phyloP scores from a whole-genome alignment of 495 filamentous ascomycete species.

The Xanthoparmelia taractica region DNA sequence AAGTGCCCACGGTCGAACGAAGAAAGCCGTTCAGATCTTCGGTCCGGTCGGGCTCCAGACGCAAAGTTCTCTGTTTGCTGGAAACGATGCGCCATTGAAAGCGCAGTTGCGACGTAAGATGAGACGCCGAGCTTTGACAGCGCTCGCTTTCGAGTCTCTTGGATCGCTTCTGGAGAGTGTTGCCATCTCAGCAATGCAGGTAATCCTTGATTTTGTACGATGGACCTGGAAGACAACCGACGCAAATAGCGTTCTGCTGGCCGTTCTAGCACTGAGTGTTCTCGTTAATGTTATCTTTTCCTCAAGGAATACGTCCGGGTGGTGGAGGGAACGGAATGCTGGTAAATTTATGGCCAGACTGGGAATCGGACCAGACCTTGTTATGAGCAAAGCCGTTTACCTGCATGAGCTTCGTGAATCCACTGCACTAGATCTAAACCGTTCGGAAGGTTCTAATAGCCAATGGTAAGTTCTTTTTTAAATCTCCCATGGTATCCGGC shows the following conservation, averaged over 20 bases:
- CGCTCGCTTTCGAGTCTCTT: constrained; percentile 62
- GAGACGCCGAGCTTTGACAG: constrained; percentile 55
- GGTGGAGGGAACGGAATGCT: constrained; percentile 82
- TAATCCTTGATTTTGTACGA: constrained; percentile 54
- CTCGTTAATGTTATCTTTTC: constrained; percentile 65
- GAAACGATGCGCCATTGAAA: constrained; percentile 34
- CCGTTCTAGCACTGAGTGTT: constrained; percentile 57
- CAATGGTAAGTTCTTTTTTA: constrained; percentile 28
- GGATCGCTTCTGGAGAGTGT: constrained; percentile 62
- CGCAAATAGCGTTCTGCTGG: constrained; percentile 67
- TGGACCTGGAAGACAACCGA: constrained; percentile 61
- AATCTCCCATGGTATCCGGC: neutral
- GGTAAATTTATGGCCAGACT: constrained; percentile 68
- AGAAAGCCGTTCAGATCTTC: constrained; percentile 85
- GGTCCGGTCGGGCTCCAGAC: constrained; percentile 73
- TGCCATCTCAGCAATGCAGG: constrained; percentile 64
- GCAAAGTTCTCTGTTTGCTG: constrained; percentile 55
- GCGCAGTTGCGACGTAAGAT: constrained; percentile 47
- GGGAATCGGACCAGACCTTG: constrained; percentile 66
- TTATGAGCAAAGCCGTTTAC: constrained; percentile 81
- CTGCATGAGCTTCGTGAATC: constrained; percentile 72
- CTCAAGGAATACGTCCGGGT: constrained; percentile 56
- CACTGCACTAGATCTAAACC: constrained; percentile 33
- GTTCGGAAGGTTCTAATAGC: constrained; percentile 20
- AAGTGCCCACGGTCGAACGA: constrained; percentile 70